Percentiles rank a stretch among this genome's conserved stretches.
These are phyloP conservation scores for Microstegium vimineum DNA, from an alignment of 176 grass and related monocot genomes.

Conservation along the genomic window DNA sequence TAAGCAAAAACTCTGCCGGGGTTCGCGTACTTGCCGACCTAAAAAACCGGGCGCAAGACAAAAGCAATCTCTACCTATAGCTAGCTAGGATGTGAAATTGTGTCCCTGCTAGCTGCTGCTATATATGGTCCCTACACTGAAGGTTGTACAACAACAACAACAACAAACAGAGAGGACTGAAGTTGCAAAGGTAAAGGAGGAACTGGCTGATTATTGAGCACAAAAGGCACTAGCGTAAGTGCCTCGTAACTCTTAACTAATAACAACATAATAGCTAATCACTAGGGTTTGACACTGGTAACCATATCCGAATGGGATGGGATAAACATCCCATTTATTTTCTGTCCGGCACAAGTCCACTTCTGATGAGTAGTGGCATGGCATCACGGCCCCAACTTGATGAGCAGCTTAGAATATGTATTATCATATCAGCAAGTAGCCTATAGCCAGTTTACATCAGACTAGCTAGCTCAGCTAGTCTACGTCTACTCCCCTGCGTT, in stretches of 20 bases:
- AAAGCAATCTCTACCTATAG: background rate
- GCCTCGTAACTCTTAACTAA: background rate
- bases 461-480: background rate
- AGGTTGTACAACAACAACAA: background rate
- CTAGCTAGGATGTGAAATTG: background rate
- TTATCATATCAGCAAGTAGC: background rate
- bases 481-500: background rate
- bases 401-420: conserved; percentile 17
- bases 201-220: background rate
- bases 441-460: background rate
- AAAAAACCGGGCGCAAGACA: background rate
- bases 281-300: conserved; percentile 19
- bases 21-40: background rate
- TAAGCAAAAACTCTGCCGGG: background rate
- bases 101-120: background rate
- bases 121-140: background rate
- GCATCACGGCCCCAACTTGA: conserved; percentile 22
- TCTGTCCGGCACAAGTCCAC: conserved; percentile 1
- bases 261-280: conserved; percentile 9
- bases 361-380: background rate
- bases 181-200: background rate
- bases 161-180: background rate
- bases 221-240: background rate
- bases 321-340: background rate
- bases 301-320: background rate